Percentiles rank a stretch among this genome's conserved stretches.
Evolutionary conservation across 805 yeast genomes (phyloP).

Genomic region (Candida broadrunensis): DNA sequence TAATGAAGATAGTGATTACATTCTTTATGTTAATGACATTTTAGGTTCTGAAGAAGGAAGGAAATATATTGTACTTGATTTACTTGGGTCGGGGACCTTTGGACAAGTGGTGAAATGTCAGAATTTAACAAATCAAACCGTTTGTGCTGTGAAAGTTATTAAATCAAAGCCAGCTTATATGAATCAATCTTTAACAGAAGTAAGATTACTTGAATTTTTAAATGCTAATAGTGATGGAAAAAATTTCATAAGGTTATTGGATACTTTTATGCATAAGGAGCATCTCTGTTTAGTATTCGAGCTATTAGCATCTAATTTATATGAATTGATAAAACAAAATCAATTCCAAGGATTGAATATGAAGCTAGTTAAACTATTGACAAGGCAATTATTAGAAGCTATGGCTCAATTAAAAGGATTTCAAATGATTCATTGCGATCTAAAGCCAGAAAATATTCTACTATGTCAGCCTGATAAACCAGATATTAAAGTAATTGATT

Average conservation of each 20-base stretch:
- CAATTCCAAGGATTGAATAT: conserved; percentile 88
- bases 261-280: conserved; percentile 86
- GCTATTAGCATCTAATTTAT: conserved; percentile 78
- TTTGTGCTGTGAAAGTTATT: conserved; percentile 92
- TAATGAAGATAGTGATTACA: conserved; percentile 86
- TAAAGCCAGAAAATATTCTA: conserved; percentile 93
- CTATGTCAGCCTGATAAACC: conserved; percentile 78
- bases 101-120: conserved; percentile 98
- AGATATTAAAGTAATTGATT: conserved; percentile 88
- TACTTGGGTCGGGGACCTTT: conserved; percentile 95
- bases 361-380: conserved; percentile 71
- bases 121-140: conserved; percentile 70
- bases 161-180: conserved; percentile 88
- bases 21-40: conserved; percentile 90
- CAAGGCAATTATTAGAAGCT: conserved; percentile 80
- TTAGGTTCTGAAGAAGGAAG: conserved; percentile 83
- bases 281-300: conserved; percentile 94
- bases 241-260: conserved; percentile 74
- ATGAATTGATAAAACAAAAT: conserved; percentile 88
- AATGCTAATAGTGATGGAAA: conserved; percentile 65
- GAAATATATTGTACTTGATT: conserved; percentile 83
- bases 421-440: conserved; percentile 90
- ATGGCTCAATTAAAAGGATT: conserved; percentile 76
- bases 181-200: conserved; percentile 90
- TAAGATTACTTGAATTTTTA: conserved; percentile 76